Evolutionary conservation across 2,329 filamentous ascomycete species (phyloP).

Genomic region (Arthrobotrys iridis): DNA sequence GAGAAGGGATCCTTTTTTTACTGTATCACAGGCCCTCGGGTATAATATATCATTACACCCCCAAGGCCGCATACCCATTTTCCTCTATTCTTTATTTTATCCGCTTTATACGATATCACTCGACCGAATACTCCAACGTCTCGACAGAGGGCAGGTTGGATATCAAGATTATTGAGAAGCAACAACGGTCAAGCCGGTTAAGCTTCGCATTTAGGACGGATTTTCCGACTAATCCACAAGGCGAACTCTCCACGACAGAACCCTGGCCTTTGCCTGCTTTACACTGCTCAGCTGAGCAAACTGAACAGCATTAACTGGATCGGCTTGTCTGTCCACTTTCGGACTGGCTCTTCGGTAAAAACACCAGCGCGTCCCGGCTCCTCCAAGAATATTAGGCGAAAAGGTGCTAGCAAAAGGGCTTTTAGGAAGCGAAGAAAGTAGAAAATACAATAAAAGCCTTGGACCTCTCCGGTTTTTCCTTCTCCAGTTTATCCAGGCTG

Average conservation of each 20-base stretch:
- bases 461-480: constrained; percentile 26
- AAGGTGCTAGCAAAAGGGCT: constrained; percentile 39
- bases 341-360: constrained; percentile 53
- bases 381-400: constrained; percentile 52
- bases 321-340: constrained; percentile 52
- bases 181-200: constrained; percentile 46
- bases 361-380: constrained; percentile 49
- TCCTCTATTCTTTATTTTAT: constrained; percentile 17
- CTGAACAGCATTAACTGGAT: constrained; percentile 53
- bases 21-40: constrained; percentile 52
- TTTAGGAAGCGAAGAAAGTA: constrained; percentile 24
- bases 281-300: constrained; percentile 54
- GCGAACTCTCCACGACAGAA: constrained; percentile 45
- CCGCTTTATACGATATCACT: constrained; percentile 16
- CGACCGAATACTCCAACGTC: constrained; percentile 2
- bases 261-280: constrained; percentile 42
- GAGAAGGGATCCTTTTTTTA: constrained; percentile 36
- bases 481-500: constrained; percentile 14
- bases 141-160: constrained; percentile 20
- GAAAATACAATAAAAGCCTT: constrained; percentile 48
- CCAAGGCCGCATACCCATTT: constrained; percentile 30
- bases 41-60: constrained; percentile 54
- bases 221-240: constrained; percentile 53
- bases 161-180: constrained; percentile 30
- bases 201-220: constrained; percentile 49